Percentiles rank a stretch among this genome's conserved stretches.
These are phyloP conservation scores for Bacterosira constricta DNA, from an alignment of 108 stramenopile species.

Conservation along the genomic window DNA sequence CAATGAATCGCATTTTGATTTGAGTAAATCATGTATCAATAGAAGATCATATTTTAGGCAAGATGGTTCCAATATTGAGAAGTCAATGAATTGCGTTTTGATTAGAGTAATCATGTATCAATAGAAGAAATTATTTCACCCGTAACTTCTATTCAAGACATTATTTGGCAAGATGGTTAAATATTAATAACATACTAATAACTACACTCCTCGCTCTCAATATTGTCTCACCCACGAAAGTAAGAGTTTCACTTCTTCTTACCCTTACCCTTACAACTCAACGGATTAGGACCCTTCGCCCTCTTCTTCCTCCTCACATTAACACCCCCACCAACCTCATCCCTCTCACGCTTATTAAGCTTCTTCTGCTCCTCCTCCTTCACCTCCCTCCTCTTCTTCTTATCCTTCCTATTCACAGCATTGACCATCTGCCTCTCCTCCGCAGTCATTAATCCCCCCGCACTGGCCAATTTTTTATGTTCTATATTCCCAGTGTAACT, in stretches of 20 bases:
- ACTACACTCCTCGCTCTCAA: too few species aligned
- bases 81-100: too few species aligned
- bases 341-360: slow-evolving; percentile 31
- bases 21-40: not conserved
- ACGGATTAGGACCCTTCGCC: slow-evolving; percentile 81
- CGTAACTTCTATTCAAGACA: too few species aligned
- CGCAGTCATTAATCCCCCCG: slow-evolving; percentile 49
- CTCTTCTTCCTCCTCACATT: slow-evolving; percentile 49
- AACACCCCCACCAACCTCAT: slow-evolving; percentile 24
- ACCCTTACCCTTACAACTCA: slow-evolving; percentile 78
- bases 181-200: too few species aligned
- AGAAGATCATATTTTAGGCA: too few species aligned
- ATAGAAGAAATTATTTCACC: not conserved
- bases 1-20: slow-evolving; percentile 12
- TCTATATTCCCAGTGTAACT: slow-evolving; percentile 49
- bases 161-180: too few species aligned
- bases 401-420: slow-evolving; percentile 38
- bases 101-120: not conserved
- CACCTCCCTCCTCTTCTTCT: slow-evolving; percentile 20
- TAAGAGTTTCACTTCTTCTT: too few species aligned
- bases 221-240: too few species aligned
- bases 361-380: slow-evolving; percentile 37
- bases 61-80: too few species aligned
- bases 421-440: slow-evolving; percentile 64
- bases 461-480: slow-evolving; percentile 59